Base-by-base conservation (phyloP, 345 rosid species). In the Raphanus sativus region DNA sequence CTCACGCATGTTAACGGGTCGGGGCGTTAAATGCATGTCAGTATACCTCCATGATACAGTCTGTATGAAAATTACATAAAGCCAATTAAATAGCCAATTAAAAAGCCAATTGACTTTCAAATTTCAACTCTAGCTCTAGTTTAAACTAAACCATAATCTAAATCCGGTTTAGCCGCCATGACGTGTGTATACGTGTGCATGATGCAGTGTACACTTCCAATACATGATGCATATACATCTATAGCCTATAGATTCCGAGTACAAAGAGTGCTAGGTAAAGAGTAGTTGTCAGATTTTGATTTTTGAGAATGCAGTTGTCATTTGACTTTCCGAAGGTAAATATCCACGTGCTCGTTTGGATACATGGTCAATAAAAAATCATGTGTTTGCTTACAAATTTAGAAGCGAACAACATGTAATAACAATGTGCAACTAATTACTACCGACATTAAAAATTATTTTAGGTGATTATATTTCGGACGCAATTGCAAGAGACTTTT, bases 401-500 rank as follows among this genome's bases (percentile, higher is more conserved):
- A 52, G 32, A 56, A 66, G 6, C 71, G 24, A 56, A 56, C 32
- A 25, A 54, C 59, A 7, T n/a, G n/a, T 38, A 38, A 38, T 21
- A 21, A 8, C 4, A 21, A 6, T 36, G 71, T 65, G 38, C 28
- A 55, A 10, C 30, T 52, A 15, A 15, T 7, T 15, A n/a, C 33
- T 12, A 15, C n/a, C 7, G 34, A 59, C 12, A 6, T 5, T 62
- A 32, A 34, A 4, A 36, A 9, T 15, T 55, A 8, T 59, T 54
- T 17, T 55, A 50, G 45, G 15, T 74, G 54, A 67, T 52, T 25
- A 24, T 36, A 12, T 26, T n/a, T 67, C 28, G n/a, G 42, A 61
- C 71, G 17, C 34, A 66, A 54, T 3, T 55, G 13, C 45, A 38
- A 9, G 45, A 83, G 86, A 74, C 75, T 83, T 28, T 28, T 50